Evolutionary conservation across 345 rosid species (phyloP).

Genomic region (Eucalyptus urophylla): DNA sequence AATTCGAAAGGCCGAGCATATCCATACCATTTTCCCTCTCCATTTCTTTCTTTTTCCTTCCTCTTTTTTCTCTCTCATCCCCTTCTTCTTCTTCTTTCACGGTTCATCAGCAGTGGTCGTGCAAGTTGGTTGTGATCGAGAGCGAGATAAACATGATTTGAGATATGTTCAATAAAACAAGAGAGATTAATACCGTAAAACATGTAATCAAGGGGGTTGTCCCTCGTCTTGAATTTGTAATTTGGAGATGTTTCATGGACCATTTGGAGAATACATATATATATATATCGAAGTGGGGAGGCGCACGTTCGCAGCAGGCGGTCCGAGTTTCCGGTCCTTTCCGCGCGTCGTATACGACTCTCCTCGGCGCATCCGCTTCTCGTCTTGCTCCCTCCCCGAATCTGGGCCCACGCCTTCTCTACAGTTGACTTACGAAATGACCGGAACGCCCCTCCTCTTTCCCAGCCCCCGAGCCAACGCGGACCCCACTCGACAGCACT

Average conservation of each 20-base stretch:
- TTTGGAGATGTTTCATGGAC: not conserved
- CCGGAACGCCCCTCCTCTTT: not conserved
- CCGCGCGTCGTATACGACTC: conserved; percentile 10
- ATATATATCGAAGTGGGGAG: not conserved
- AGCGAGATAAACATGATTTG: not conserved
- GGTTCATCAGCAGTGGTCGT: not conserved
- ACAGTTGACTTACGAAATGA: not conserved
- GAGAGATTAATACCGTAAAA: not conserved
- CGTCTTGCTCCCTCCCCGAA: conserved; percentile 11
- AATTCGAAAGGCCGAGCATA: not conserved
- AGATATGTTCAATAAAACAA: not conserved
- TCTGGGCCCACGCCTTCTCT: not conserved
- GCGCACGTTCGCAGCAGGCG: not conserved
- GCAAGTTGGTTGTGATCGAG: not conserved
- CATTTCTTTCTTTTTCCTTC: not conserved
- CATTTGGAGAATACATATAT: not conserved
- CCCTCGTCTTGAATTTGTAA: not conserved
- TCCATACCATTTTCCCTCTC: not conserved
- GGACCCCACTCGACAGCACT: not conserved
- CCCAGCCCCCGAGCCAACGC: not conserved
- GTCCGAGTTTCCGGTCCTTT: not conserved
- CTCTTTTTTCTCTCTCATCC: not conserved
- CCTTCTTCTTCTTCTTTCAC: not conserved
- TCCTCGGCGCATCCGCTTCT: conserved; percentile 14
- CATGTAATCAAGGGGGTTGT: not conserved